Base-by-base conservation (phyloP, 129 eudicot genomes). In the Logfia minima region DNA sequence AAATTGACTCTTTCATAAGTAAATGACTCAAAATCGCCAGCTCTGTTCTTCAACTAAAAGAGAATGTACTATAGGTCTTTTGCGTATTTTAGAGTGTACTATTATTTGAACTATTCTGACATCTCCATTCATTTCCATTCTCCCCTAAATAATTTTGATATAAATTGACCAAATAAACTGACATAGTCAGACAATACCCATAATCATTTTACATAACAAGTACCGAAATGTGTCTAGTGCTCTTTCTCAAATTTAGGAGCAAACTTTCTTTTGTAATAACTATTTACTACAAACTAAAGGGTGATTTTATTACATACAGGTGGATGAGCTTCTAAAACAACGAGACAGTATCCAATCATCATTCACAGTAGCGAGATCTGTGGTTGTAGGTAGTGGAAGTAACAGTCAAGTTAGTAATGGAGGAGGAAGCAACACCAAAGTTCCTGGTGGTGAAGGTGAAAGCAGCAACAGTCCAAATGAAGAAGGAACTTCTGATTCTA, bases 301-400 rank as follows among this genome's bases (percentile, higher is more conserved):
- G 17, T 26, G 68, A 10, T 63, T 22, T 8, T 58, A 19, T 58
- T 5, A 1, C 2, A 0, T 22, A 75, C 90, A 94, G 99, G 99
- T 94, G 52, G 99, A 94, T n/a, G 99, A 91, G 81, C 92, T 94
- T 85, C 84, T 94, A 32, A 91, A 94, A 87, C 88, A 89, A 80
- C 79, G 99, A 68, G 99, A 94, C 74, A 82, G 53, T 60, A 85
- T 94, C 77, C 99, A 91, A 56, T 94, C 99, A 21, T 73, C 96
- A 0, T 91, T 94, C 82, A 91, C 92, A 6, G 92, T 86, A 37
- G 74, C 77, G 7, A 86, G 90, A 72, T 72, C 97, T 10, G 74
- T 87, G 59, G 77, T 80, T 21, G 48, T 75, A 26, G 83, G 80
- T 45, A 67, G 85, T 18, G 82, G 75, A 10, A 73, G 84, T 28